Conservation (phyloP, 805 yeast genomes). For the Candida dendrica region DNA sequence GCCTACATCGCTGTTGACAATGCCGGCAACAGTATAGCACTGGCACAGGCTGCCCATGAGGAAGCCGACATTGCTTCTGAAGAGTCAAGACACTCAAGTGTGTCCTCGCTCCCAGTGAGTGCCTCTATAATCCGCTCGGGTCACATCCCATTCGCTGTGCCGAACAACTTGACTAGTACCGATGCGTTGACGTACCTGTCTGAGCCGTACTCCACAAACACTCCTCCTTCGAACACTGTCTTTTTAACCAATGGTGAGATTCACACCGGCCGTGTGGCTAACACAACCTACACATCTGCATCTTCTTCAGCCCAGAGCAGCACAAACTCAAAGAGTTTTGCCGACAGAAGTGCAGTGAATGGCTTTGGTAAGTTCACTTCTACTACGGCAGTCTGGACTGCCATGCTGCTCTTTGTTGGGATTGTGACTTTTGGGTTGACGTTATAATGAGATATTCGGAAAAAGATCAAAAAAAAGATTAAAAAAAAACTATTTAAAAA, state of each 20-base stretch:
- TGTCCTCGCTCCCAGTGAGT: slow-evolving; percentile 4
- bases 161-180: slow-evolving; percentile 18
- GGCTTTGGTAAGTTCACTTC: not conserved
- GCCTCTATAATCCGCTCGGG: slow-evolving; percentile 31
- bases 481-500: no score
- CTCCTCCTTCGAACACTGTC: not conserved
- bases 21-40: slow-evolving; percentile 46
- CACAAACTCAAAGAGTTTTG: not conserved
- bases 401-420: not conserved
- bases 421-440: not conserved
- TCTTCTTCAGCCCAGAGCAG: not conserved
- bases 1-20: slow-evolving; percentile 59
- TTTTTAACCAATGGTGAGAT: slow-evolving; percentile 1
- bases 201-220: not conserved
- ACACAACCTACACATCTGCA: not conserved
- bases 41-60: slow-evolving; percentile 39
- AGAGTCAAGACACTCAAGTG: slow-evolving; percentile 2
- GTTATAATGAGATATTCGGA: not conserved
- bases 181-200: slow-evolving; percentile 2
- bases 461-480: not conserved
- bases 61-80: slow-evolving; percentile 1
- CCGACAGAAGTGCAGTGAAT: not conserved
- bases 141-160: slow-evolving; percentile 43
- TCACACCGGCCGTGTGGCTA: not conserved
- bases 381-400: not conserved